A percentile compares a stretch with the other conserved stretches of the same genome.
Conservation (phyloP, 2,329 filamentous ascomycete genomes). For the Colletotrichum lini region DNA sequence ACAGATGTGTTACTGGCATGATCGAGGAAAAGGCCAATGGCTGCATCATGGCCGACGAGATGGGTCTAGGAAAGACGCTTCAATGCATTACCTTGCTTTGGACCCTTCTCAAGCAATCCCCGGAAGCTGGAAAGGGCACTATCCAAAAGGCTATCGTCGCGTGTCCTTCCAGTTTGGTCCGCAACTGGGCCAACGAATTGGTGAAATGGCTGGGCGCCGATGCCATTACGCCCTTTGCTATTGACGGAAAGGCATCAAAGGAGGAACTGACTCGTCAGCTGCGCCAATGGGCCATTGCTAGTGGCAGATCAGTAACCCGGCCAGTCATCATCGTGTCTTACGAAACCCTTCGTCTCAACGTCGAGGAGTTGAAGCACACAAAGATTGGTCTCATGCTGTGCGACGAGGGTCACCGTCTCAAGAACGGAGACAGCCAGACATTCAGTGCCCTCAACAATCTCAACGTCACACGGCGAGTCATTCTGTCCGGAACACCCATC, state of each 20-base stretch:
- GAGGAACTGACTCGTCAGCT: slow-evolving; percentile 92
- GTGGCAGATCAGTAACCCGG: slow-evolving; percentile 88
- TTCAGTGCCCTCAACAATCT: slow-evolving; percentile 92
- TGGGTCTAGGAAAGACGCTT: slow-evolving; percentile 97
- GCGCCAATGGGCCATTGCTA: slow-evolving; percentile 94
- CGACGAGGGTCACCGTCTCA: slow-evolving; percentile 95
- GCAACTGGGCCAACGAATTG: slow-evolving; percentile 98
- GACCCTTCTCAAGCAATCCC: slow-evolving; percentile 96
- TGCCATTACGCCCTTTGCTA: slow-evolving; percentile 92
- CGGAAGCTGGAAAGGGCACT: slow-evolving; percentile 91
- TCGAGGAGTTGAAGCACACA: slow-evolving; percentile 89
- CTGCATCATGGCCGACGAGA: slow-evolving; percentile 99
- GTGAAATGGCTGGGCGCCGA: slow-evolving; percentile 96
- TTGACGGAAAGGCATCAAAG: slow-evolving; percentile 96
- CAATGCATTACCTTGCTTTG: slow-evolving; percentile 98
- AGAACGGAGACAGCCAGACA: slow-evolving; percentile 96
- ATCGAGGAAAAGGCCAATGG: slow-evolving; percentile 94
- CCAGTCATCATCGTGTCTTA: slow-evolving; percentile 98
- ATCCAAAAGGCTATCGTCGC: slow-evolving; percentile 98
- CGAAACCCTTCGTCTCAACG: slow-evolving; percentile 92
- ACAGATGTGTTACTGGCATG: slow-evolving; percentile 93
- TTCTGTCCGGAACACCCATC: slow-evolving; percentile 96
- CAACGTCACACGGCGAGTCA: slow-evolving; percentile 92
- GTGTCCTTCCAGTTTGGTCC: slow-evolving; percentile 94
- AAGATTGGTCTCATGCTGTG: slow-evolving; percentile 94